Conservation (phyloP, 768 basidiomycete genomes). For the Cystofilobasidium macerans region DNA sequence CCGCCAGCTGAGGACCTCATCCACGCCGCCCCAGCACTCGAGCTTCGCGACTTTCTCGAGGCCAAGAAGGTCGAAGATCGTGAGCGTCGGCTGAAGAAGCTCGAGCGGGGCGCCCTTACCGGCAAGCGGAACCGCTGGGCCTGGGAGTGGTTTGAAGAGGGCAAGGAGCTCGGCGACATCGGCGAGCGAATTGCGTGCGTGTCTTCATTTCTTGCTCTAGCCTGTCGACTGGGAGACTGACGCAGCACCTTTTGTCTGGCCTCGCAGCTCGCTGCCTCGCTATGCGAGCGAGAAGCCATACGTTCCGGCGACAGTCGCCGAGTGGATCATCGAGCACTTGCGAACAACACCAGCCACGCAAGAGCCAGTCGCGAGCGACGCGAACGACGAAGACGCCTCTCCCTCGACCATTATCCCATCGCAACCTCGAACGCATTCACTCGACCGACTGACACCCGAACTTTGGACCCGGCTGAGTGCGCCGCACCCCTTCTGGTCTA, state of each 20-base stretch:
- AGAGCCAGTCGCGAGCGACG: background rate
- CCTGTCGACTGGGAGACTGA: background rate
- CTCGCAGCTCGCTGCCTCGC: background rate
- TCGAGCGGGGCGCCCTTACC: background rate
- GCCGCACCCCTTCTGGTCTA: constrained; percentile 1
- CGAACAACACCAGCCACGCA: background rate
- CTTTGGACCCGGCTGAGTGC: constrained; percentile 3
- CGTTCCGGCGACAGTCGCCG: background rate
- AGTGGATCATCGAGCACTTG: constrained; percentile 9
- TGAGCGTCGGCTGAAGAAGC: background rate
- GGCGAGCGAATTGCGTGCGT: background rate
- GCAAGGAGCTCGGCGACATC: background rate
- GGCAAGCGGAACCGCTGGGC: background rate
- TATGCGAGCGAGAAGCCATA: background rate
- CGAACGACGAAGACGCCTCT: background rate
- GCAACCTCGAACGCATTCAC: background rate
- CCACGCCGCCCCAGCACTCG: too few relatives aligned
- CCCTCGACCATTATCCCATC: background rate
- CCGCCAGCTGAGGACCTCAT: too few relatives aligned
- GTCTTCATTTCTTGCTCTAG: background rate
- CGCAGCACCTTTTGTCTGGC: background rate
- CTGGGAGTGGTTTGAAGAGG: background rate
- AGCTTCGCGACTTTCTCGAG: background rate
- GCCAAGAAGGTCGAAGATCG: background rate
- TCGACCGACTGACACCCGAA: constrained; percentile 5